phyloP scores from a whole-genome alignment of 768 basidiomycete genomes.

The Boletus coccyginus region DNA sequence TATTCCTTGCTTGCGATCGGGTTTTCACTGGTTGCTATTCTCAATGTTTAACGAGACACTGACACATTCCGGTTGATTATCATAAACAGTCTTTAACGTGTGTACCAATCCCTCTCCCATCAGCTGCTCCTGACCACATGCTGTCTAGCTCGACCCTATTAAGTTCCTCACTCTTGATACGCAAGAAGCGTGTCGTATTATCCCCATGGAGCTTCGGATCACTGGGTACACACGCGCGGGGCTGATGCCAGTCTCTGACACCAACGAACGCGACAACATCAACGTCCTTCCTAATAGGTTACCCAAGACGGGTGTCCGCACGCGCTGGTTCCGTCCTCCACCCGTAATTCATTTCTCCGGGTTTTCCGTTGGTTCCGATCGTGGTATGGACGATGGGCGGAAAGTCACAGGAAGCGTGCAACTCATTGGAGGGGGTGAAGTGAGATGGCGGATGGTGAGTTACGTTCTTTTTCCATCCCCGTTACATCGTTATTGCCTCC shows the following conservation, averaged over 20 bases:
- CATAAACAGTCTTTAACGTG: constrained; percentile 25
- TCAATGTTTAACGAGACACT: background rate
- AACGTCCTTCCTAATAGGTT: constrained; percentile 8
- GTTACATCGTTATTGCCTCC: background rate
- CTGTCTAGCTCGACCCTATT: constrained; percentile 18
- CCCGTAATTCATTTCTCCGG: constrained; percentile 54
- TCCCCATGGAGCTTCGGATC: constrained; percentile 49
- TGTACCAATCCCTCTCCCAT: background rate
- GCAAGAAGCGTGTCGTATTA: constrained; percentile 50
- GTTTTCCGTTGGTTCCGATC: constrained; percentile 39
- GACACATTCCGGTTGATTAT: background rate
- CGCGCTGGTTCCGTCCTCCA: constrained; percentile 30
- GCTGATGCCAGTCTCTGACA: constrained; percentile 19
- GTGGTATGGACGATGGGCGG: constrained; percentile 31
- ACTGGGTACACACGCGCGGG: constrained; percentile 33
- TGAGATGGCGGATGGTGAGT: constrained; percentile 52
- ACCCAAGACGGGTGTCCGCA: constrained; percentile 12
- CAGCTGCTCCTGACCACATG: background rate
- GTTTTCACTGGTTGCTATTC: background rate
- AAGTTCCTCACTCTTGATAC: constrained; percentile 32
- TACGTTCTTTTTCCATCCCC: background rate
- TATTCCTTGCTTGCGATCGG: background rate
- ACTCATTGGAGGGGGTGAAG: constrained; percentile 46
- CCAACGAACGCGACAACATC: constrained; percentile 7
- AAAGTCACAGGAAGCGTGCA: constrained; percentile 43